Percentiles rank a stretch among this genome's conserved stretches.
phyloP scores from a whole-genome alignment of 2,329 filamentous ascomycete species.

The Mycosphaerella sp. region DNA sequence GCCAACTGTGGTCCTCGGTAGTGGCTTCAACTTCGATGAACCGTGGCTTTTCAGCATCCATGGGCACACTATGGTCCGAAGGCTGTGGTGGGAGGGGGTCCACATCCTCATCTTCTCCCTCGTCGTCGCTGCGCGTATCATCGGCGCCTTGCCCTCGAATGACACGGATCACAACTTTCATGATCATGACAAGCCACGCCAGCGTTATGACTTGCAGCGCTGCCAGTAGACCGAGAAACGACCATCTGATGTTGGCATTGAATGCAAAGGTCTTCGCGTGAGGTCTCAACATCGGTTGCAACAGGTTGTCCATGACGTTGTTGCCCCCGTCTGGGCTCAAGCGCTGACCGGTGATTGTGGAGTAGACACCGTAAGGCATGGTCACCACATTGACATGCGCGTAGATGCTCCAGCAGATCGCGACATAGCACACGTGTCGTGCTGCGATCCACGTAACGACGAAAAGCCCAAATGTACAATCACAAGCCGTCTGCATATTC shows the following conservation, averaged over 20 bases:
- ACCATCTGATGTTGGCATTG: conserved; percentile 65
- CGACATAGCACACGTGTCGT: conserved; percentile 73
- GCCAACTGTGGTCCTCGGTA: conserved; percentile 54
- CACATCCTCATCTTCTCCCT: conserved; percentile 59
- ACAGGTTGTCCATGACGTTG: conserved; percentile 51
- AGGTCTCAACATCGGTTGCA: conserved; percentile 67
- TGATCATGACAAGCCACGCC: conserved; percentile 85
- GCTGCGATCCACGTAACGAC: conserved; percentile 77
- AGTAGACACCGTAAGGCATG: conserved; percentile 67
- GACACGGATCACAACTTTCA: conserved; percentile 74
- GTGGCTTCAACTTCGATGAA: conserved; percentile 65
- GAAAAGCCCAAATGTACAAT: conserved; percentile 77
- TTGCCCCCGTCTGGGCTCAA: conserved; percentile 47
- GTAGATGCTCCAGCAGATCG: conserved; percentile 78
- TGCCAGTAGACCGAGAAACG: conserved; percentile 70
- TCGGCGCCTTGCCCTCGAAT: conserved; percentile 71
- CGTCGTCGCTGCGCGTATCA: conserved; percentile 81
- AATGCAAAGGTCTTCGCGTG: conserved; percentile 69
- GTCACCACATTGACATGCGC: conserved; percentile 52
- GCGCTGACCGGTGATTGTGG: conserved; percentile 48
- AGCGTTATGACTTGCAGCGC: conserved; percentile 74
- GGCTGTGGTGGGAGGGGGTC: conserved; percentile 25
- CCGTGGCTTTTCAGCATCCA: conserved; percentile 24
- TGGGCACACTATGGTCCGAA: conserved; percentile 13
- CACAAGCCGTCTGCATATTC: conserved; percentile 68